A percentile compares a stretch with the other conserved stretches of the same genome.
phyloP scores from a whole-genome alignment of 768 basidiomycete species.

The Sarcodon sp. region DNA sequence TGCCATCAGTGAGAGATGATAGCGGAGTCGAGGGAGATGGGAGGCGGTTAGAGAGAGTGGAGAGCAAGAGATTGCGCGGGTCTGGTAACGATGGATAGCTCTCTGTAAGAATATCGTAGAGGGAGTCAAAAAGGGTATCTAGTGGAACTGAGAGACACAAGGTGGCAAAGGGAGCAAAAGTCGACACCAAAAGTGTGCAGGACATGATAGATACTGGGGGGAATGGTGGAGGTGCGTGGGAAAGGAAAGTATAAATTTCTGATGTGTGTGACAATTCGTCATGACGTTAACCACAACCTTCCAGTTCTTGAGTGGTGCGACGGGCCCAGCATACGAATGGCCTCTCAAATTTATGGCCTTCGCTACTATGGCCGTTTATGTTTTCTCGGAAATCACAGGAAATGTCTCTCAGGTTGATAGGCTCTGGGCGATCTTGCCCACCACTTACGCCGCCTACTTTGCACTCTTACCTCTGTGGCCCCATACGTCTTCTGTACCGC shows the following conservation, averaged over 20 bases:
- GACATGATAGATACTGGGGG: conserved; percentile 22
- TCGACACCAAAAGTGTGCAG: conserved; percentile 40
- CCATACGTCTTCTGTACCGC: conserved; percentile 22
- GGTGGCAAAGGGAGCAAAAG: conserved; percentile 49
- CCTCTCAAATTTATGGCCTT: conserved; percentile 50
- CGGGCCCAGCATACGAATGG: conserved; percentile 20
- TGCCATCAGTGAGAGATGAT: conserved; percentile 19
- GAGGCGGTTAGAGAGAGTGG: conserved; percentile 22
- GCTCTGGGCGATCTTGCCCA: conserved; percentile 60
- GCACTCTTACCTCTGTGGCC: conserved; percentile 61
- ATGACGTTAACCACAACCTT: not conserved
- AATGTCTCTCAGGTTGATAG: conserved; percentile 88
- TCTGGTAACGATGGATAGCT: conserved; percentile 36
- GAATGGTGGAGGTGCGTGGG: not conserved
- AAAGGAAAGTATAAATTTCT: not conserved
- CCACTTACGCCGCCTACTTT: conserved; percentile 73
- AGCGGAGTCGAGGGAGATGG: conserved; percentile 18
- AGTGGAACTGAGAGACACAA: conserved; percentile 32
- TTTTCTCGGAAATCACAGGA: conserved; percentile 52
- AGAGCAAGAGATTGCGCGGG: conserved; percentile 26
- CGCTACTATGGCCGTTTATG: conserved; percentile 33
- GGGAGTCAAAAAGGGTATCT: conserved; percentile 23
- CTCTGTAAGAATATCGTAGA: conserved; percentile 29
- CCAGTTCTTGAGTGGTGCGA: too few relatives aligned
- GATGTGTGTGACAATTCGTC: not conserved